phyloP scores from a whole-genome alignment of 352 stramenopile species.

The Globisporangium nagaii region DNA sequence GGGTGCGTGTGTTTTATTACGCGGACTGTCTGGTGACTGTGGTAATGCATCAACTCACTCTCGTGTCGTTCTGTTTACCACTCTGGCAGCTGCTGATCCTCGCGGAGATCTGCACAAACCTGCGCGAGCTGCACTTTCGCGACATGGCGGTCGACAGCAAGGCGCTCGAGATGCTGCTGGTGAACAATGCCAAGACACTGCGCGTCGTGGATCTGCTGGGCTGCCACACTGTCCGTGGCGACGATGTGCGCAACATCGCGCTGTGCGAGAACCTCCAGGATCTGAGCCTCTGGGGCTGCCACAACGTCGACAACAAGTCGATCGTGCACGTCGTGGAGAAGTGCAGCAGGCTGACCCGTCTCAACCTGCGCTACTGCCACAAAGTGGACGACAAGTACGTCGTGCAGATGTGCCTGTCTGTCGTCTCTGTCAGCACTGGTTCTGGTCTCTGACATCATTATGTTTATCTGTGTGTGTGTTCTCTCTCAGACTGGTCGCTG shows the following conservation, averaged over 20 bases:
- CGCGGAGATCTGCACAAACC: constrained; percentile 32
- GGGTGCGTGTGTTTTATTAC: constrained; percentile 10
- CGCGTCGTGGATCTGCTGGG: constrained; percentile 66
- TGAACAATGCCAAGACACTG: constrained; percentile 38
- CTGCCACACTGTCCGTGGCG: constrained; percentile 62
- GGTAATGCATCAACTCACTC: background rate
- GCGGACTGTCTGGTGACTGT: background rate
- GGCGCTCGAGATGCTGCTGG: constrained; percentile 43
- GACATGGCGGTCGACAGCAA: constrained; percentile 65
- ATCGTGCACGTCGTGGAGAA: constrained; percentile 48
- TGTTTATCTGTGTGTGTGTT: background rate
- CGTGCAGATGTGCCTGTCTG: background rate
- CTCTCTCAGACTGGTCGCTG: constrained; percentile 30
- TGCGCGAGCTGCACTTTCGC: constrained; percentile 58
- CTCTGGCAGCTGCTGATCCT: constrained; percentile 21
- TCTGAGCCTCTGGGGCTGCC: constrained; percentile 69
- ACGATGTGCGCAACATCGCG: constrained; percentile 40
- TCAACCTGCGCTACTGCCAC: constrained; percentile 83
- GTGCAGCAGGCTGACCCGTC: constrained; percentile 34
- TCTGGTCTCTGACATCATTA: too few relatives aligned
- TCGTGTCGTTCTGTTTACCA: background rate
- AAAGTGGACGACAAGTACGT: constrained; percentile 68
- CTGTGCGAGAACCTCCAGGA: constrained; percentile 42
- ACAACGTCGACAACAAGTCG: constrained; percentile 69
- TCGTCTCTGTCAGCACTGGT: too few relatives aligned